These are phyloP conservation scores for Xylaria sp. DNA, from an alignment of 495 filamentous ascomycete genomes.

Conservation along the genomic window DNA sequence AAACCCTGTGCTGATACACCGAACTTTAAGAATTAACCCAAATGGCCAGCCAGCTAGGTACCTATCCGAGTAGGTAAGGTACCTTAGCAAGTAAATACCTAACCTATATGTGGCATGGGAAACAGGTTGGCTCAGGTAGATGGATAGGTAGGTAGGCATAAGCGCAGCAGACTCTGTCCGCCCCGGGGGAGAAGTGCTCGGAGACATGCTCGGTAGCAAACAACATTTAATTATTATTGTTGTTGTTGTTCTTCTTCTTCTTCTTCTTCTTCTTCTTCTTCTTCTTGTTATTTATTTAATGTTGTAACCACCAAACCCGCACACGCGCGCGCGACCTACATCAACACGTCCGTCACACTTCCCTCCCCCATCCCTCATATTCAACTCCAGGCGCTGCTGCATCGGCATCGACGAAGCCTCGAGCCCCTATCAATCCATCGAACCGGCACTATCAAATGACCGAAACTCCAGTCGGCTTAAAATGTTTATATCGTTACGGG, in stretches of 20 bases:
- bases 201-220: background rate
- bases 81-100: too few relatives aligned
- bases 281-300: too few relatives aligned
- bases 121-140: too few relatives aligned
- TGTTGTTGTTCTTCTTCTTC: too few relatives aligned
- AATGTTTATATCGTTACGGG: background rate
- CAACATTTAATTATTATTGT: too few relatives aligned
- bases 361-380: background rate
- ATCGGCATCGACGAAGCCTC: background rate
- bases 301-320: background rate
- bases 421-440: background rate
- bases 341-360: background rate
- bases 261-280: too few relatives aligned
- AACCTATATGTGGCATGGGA: background rate
- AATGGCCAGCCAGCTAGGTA: background rate
- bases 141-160: too few relatives aligned
- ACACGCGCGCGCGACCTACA: background rate
- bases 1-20: background rate
- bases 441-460: background rate
- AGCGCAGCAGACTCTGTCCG: background rate
- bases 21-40: background rate
- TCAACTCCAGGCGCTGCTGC: background rate
- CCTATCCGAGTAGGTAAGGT: too few relatives aligned
- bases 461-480: background rate
- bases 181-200: background rate